Evolutionary conservation across 2,329 filamentous ascomycete genomes (phyloP).

Genomic region (Amylocarpus encephaloides): DNA sequence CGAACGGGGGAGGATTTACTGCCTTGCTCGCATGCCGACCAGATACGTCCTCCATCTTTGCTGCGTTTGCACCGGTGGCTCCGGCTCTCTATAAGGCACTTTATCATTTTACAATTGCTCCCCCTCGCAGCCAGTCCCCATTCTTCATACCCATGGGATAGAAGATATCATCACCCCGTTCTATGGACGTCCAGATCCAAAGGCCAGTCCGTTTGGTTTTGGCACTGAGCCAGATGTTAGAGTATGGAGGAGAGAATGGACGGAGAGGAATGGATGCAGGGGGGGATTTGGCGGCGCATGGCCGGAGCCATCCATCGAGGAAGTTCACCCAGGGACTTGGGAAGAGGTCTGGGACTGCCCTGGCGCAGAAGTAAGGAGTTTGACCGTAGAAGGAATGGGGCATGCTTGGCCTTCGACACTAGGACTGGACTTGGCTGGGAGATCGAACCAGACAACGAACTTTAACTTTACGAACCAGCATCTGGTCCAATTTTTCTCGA

Average conservation of each 20-base stretch:
- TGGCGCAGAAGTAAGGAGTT: conserved; percentile 5
- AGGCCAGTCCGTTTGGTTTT: not conserved
- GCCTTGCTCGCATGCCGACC: conserved; percentile 37
- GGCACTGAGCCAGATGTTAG: conserved; percentile 8
- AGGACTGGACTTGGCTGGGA: conserved; percentile 6
- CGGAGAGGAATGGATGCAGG: conserved; percentile 13
- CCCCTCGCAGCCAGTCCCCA: conserved; percentile 1
- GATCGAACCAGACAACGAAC: conserved; percentile 6
- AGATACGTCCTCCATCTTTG: conserved; percentile 33
- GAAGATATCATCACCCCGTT: conserved; percentile 11
- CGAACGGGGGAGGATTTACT: conserved; percentile 38
- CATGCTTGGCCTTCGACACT: conserved; percentile 10
- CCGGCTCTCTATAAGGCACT: conserved; percentile 35
- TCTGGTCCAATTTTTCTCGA: conserved; percentile 8
- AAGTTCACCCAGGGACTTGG: conserved; percentile 7
- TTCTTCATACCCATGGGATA: conserved; percentile 1
- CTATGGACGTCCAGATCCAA: conserved; percentile 1
- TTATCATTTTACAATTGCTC: conserved; percentile 7
- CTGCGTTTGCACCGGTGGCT: conserved; percentile 39
- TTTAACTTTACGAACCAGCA: conserved; percentile 10
- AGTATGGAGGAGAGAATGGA: conserved; percentile 8
- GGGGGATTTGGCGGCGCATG: conserved; percentile 4
- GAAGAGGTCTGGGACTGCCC: conserved; percentile 11
- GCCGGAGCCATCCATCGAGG: not conserved
- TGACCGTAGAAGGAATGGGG: conserved; percentile 11